Evolutionary conservation across 345 rosid species (phyloP).

Genomic region (Aquilaria sinensis): DNA sequence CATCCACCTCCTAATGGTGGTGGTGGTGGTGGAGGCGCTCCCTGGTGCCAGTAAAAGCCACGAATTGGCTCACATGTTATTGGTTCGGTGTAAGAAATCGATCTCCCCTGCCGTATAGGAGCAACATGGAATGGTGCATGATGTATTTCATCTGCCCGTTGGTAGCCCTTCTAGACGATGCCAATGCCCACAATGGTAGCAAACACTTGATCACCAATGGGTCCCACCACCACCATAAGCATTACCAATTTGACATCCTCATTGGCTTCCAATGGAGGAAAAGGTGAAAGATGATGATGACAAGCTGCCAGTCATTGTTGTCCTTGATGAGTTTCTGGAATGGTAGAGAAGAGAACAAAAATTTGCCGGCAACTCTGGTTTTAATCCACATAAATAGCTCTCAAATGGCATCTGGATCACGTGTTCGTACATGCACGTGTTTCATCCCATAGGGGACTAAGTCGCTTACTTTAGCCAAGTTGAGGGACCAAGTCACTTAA

Average conservation of each 20-base stretch:
- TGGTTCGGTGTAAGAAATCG: conserved; percentile 89
- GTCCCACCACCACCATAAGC: conserved; percentile 19
- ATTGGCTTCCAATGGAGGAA: conserved; percentile 50
- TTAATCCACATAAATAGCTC: no score
- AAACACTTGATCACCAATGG: conserved; percentile 20
- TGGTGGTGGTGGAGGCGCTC: conserved; percentile 85
- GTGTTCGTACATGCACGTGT: no score
- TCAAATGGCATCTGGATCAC: no score
- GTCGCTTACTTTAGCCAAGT: no score
- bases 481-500: no score
- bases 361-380: no score
- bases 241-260: conserved; percentile 42
- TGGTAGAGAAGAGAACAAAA: no score
- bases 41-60: conserved; percentile 44
- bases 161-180: conserved; percentile 32
- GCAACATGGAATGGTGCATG: conserved; percentile 85
- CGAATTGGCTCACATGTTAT: conserved; percentile 83
- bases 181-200: background rate
- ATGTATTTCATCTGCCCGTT: conserved; percentile 75
- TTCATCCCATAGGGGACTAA: no score
- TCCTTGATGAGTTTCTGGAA: no score
- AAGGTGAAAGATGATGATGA: no score
- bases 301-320: no score
- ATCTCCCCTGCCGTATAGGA: conserved; percentile 46
- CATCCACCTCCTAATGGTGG: conserved; percentile 82